Conservation (phyloP, 2,329 filamentous ascomycete species). For the Pseudopyricularia cyperi region DNA sequence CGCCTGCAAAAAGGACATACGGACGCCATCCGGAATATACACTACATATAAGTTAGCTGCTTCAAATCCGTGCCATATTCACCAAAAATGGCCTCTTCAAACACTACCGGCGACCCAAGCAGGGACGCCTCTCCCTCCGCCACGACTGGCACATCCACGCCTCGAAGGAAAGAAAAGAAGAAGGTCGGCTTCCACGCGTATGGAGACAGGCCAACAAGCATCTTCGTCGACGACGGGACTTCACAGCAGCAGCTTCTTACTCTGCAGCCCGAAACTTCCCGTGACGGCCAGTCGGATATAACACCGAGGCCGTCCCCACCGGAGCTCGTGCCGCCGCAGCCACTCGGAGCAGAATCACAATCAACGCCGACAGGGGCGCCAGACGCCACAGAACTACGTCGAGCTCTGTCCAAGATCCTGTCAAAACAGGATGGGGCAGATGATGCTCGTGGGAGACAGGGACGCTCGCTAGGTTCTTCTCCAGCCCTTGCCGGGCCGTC, state of each 20-base stretch:
- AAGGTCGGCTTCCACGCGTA: slow-evolving; percentile 1
- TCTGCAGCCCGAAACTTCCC: not conserved
- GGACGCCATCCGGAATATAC: too few relatives aligned
- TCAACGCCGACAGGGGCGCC: not conserved
- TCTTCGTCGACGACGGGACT: not conserved
- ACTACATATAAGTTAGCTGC: too few relatives aligned
- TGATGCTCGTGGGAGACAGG: not conserved
- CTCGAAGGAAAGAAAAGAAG: slow-evolving; percentile 1
- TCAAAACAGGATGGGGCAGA: not conserved
- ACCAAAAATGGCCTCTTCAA: not conserved
- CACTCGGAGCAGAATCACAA: not conserved
- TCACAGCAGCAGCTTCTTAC: not conserved
- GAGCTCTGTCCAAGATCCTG: not conserved
- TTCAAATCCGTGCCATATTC: too few relatives aligned
- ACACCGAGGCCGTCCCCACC: not conserved
- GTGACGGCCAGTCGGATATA: not conserved
- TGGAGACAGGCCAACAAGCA: not conserved
- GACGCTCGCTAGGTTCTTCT: not conserved
- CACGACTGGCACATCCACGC: not conserved
- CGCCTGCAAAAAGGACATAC: too few relatives aligned
- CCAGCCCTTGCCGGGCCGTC: not conserved
- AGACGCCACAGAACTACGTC: slow-evolving; percentile 1
- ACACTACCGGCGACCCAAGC: not conserved
- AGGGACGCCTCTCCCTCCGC: not conserved
- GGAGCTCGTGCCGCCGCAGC: not conserved